A percentile compares a stretch with the other conserved stretches of the same genome.
Conservation (phyloP, 306 rosid species). For the cucumber (Cucumis sativus) region Cucumber_9930_V3 NC_026658.2:7992501-7993000, state of each 20-base stretch:
- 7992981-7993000: not conserved
- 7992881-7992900: not conserved
- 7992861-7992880: conserved; percentile 12
- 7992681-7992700: not conserved
- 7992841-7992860: conserved; percentile 16
- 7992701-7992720: not conserved
- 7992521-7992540: conserved; percentile 2
- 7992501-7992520: not conserved
- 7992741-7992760: not conserved
- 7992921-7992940: conserved; percentile 19
- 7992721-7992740: conserved; percentile 13
- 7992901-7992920: conserved; percentile 16
- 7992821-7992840: not conserved
- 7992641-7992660: conserved; percentile 14
- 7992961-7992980: conserved; percentile 17
- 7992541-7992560: not conserved
- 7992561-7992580: not conserved
- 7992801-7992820: not conserved
- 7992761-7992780: not conserved
- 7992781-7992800: not conserved
- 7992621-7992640: conserved; percentile 26
- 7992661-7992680: conserved; percentile 39
- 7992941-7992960: conserved; percentile 10
- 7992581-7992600: not conserved
- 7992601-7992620: conserved; percentile 15